Base-by-base conservation (phyloP, 139 green algal genomes). In the Tetradesmus obliquus region DNA sequence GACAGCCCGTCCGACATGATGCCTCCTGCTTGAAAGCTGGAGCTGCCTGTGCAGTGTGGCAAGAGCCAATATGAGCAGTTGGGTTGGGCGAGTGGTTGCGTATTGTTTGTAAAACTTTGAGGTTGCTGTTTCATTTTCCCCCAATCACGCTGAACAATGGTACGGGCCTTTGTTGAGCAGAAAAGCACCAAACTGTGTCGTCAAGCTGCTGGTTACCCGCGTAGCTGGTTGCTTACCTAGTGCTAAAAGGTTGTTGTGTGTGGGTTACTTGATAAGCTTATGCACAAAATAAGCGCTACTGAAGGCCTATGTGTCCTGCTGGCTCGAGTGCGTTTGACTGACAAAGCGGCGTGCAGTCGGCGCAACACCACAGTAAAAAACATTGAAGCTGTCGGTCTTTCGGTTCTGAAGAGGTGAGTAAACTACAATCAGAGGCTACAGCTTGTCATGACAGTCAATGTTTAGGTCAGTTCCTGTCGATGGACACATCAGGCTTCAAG, bases 1-100 rank as follows among this genome's bases (percentile, higher is more conserved):
- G 80, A 89, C 8, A 92, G 62, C 19, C 89, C 89, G 89, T 92
- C 89, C n/a, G 89, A 92, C 89, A 92, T 92, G 60, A 60, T 82
- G 87, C 53, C 24, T 86, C 51, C 54, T 60, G 54, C 81, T 60
- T 51, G 81, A 15, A 86, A 51, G 24, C 12, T 84, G 74, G 5
- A 32, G 80, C 5, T 57, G 76, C 3, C 76, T 82, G 13, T 82
- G n/a, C 76, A 32, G 76, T 19, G 19, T 45, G 72, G 32, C 32
- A 45, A 45, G 32, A 0, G 0, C 32, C 32, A 45, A 45, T 1
- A 45, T 0, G 32, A 45, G 32, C 32, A 45, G 32, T 45, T n/a
- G n/a, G n/a, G n/a, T n/a, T n/a, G n/a, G n/a, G n/a, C n/a, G n/a
- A n/a, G n/a, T n/a, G n/a, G n/a, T n/a, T n/a, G n/a, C n/a, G n/a